Evolutionary conservation across 2,329 filamentous ascomycete genomes (phyloP), one percentile per base, ranked within the genome.

Genomic region (Sodiomyces alkalinus): DNA sequence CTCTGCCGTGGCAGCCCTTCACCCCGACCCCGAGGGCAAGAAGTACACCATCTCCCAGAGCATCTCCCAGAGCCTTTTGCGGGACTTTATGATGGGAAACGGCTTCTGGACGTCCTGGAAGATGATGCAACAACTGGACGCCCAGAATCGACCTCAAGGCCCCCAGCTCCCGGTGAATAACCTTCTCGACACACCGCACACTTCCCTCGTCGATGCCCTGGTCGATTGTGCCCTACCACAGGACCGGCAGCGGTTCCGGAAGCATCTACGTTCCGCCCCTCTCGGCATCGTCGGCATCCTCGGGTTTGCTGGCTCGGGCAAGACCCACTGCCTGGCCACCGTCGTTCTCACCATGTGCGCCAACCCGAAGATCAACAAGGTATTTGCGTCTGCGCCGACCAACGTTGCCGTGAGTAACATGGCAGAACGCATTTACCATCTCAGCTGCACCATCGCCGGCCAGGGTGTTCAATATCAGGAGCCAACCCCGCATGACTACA

Each of bases 361-460:
- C 10, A 35, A 13, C 1, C 10, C n/a, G n/a, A n/a, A n/a, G n/a
- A n/a, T 41, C 2, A 38, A 34, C 1, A 8, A 16, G 1, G 19
- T 42, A 4, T 33, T 29, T 11, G 32, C 29, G 15, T 33, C 29
- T 10, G 41, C 27, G 3, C 38, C 39, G 3, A 38, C 34, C 3
- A 22, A 38, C 19, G 29, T 33, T 5, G 30, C 37, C 4, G 29
- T 39, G 3, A 27, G 29, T 29, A 40, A 43, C 33, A 35, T 42
- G n/a, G 28, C 37, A 9, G 15, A 33, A 9, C 10, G 4, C 4
- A 21, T 26, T 9, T 11, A 17, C 9, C 5, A 9, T 3, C 12
- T 8, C 5, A 28, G 32, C 5, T 6, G 16, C 18, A n/a, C 13
- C 5, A 9, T 16, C 5, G 21, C 23, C 20, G 31, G 31, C 22